These are phyloP conservation scores for Saccharomycopsis oosterbeekiorum DNA, from an alignment of 805 yeast species.

Conservation along the genomic window DNA sequence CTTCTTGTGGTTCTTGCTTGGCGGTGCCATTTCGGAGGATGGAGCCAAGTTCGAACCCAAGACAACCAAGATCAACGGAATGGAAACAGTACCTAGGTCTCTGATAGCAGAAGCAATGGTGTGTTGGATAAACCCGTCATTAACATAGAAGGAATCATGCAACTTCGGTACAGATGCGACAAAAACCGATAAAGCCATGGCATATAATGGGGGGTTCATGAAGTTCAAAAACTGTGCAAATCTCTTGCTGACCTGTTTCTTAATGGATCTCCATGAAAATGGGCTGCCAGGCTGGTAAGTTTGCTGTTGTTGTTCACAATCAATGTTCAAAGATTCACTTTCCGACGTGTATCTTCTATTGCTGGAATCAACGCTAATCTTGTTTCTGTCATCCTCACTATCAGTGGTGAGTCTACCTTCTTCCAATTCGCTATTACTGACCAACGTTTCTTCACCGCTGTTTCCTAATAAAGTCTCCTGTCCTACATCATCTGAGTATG, in stretches of 20 bases:
- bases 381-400: not conserved
- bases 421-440: not conserved
- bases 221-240: conserved; percentile 28
- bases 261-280: not conserved
- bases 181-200: conserved; percentile 59
- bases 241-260: not conserved
- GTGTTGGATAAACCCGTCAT: conserved; percentile 52
- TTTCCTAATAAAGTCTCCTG: not conserved
- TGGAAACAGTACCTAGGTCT: conserved; percentile 65
- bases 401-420: not conserved
- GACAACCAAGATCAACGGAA: conserved; percentile 66
- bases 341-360: not conserved
- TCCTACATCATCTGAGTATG: conserved; percentile 8
- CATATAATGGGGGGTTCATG: conserved; percentile 79
- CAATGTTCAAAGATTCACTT: not conserved
- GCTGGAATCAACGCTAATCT: not conserved
- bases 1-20: conserved; percentile 50
- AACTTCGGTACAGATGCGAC: conserved; percentile 58
- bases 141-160: conserved; percentile 47
- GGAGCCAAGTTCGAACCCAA: conserved; percentile 74
- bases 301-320: not conserved
- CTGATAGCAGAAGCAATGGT: conserved; percentile 54
- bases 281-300: not conserved
- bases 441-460: not conserved
- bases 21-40: conserved; percentile 48